These are phyloP conservation scores for Wickerhamomyces tratensis DNA, from an alignment of 805 yeast genomes.

Conservation along the genomic window DNA sequence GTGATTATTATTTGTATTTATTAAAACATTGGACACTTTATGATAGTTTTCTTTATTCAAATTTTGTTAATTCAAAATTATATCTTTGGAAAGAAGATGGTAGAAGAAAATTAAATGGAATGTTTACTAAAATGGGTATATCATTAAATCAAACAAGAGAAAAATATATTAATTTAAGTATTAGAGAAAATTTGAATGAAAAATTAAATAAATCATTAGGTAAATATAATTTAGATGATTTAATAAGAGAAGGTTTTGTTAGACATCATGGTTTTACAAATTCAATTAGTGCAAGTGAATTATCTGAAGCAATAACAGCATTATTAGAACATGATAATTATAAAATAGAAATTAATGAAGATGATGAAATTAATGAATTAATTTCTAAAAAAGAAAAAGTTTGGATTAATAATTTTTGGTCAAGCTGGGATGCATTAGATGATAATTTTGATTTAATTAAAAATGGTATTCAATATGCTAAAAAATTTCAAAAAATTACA, in stretches of 20 bases:
- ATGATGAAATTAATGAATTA: conserved; percentile 19
- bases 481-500: conserved; percentile 68
- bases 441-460: conserved; percentile 39
- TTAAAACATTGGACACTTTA: conserved; percentile 90
- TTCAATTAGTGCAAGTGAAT: conserved; percentile 83
- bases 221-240: conserved; percentile 71
- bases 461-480: conserved; percentile 80
- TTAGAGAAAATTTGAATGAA: conserved; percentile 63
- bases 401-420: conserved; percentile 73
- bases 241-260: conserved; percentile 78
- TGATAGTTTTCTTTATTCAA: conserved; percentile 85
- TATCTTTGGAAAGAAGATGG: conserved; percentile 91
- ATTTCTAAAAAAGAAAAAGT: conserved; percentile 39
- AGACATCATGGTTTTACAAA: conserved; percentile 85
- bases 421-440: conserved; percentile 55
- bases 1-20: conserved; percentile 78
- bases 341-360: conserved; percentile 11
- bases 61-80: conserved; percentile 80
- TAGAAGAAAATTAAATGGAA: conserved; percentile 70
- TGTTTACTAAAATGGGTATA: conserved; percentile 96
- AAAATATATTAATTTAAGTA: conserved; percentile 70
- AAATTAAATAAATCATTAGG: conserved; percentile 66
- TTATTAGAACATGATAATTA: conserved; percentile 60
- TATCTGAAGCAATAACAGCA: conserved; percentile 83
- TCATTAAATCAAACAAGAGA: conserved; percentile 84